Percentiles rank a stretch among this genome's conserved stretches.
Evolutionary conservation across 208 protist genomes (phyloP).

Genomic region (Leishmania tarentolae): DNA sequence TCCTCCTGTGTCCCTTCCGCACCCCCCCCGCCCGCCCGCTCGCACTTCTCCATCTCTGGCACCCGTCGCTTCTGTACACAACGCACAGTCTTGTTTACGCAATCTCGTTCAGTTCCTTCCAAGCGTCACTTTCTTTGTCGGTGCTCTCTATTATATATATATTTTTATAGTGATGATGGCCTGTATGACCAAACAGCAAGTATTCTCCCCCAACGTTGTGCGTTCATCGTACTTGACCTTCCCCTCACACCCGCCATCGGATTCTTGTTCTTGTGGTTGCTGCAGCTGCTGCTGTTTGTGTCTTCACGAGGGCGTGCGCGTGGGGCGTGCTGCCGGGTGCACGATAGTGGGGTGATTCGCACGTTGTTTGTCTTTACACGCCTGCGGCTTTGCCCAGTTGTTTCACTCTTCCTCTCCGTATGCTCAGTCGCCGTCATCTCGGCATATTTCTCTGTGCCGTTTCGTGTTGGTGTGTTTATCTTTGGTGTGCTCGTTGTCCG

Average conservation of each 20-base stretch:
- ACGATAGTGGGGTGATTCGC: neutral
- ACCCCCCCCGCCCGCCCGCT: too few species aligned
- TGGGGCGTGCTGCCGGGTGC: neutral
- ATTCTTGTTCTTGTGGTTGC: neutral
- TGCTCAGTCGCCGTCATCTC: neutral
- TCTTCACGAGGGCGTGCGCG: neutral
- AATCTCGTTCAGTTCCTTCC: neutral
- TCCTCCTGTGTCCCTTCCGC: too few species aligned
- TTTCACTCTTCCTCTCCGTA: neutral
- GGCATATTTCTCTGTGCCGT: neutral
- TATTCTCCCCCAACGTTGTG: neutral
- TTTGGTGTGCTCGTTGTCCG: neutral
- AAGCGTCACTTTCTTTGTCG: neutral
- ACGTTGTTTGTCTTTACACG: neutral
- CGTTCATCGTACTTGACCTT: neutral
- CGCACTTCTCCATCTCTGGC: neutral
- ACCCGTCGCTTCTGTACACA: neutral
- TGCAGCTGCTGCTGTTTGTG: constrained; percentile 4
- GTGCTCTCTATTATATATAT: neutral
- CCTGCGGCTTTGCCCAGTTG: neutral
- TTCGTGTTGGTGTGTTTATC: neutral
- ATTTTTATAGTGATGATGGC: too few species aligned
- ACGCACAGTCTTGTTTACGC: neutral
- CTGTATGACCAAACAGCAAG: too few species aligned
- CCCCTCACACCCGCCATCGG: neutral